A percentile compares a stretch with the other conserved stretches of the same genome.
These are phyloP conservation scores for Colletotrichum theobromicola DNA, from an alignment of 2,329 filamentous ascomycete species.

Conservation along the genomic window DNA sequence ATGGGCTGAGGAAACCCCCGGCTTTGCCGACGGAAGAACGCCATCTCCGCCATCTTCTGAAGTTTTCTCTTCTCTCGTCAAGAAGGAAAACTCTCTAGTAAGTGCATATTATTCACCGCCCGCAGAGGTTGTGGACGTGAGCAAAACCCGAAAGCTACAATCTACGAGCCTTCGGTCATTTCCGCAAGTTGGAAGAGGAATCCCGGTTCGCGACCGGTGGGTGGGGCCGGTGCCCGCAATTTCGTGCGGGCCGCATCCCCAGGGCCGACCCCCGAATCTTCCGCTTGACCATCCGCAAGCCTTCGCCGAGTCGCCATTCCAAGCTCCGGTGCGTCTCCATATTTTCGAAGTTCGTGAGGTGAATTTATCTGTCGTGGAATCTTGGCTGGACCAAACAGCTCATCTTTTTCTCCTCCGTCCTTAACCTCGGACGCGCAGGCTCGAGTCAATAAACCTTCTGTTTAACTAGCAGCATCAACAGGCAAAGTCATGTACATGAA, in stretches of 20 bases:
- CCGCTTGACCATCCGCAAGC: background rate
- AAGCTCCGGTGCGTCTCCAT: background rate
- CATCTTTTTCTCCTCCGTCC: background rate
- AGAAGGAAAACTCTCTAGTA: background rate
- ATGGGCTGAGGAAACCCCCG: background rate
- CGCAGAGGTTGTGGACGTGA: background rate
- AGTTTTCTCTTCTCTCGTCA: background rate
- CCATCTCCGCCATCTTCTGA: background rate
- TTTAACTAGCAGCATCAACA: too few relatives aligned
- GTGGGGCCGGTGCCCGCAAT: background rate
- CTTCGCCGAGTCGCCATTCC: accelerated
- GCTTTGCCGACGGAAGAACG: background rate
- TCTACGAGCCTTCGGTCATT: background rate
- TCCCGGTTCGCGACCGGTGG: background rate
- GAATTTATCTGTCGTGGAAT: background rate
- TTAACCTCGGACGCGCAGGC: background rate
- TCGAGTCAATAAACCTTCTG: too few relatives aligned
- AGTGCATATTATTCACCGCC: accelerated
- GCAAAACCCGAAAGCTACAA: background rate
- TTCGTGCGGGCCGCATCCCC: background rate
- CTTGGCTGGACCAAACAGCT: background rate
- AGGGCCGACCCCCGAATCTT: background rate
- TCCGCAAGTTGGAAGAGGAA: background rate
- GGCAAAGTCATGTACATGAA: too few relatives aligned
- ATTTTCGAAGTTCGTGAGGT: background rate